Evolutionary conservation across 2,329 filamentous ascomycete species (phyloP).

Genomic region (Tolypocladium inflatum): DNA sequence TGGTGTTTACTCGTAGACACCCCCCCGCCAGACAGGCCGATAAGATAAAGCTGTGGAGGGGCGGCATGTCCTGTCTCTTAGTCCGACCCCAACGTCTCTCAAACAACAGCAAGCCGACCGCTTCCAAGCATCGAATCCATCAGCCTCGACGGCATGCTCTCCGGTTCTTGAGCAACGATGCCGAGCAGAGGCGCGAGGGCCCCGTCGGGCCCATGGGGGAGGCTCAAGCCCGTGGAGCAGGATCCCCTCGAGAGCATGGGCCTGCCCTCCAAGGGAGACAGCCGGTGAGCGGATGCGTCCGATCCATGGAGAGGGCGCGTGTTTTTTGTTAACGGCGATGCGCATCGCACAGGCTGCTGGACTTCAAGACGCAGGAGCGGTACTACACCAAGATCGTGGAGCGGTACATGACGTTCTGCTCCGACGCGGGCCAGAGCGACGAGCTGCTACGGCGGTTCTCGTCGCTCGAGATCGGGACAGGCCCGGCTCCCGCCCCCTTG

Average conservation of each 20-base stretch:
- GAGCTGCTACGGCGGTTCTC: constrained; percentile 69
- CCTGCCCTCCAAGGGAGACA: constrained; percentile 85
- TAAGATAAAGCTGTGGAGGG: background rate
- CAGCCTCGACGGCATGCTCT: background rate
- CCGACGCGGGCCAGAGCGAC: constrained; percentile 58
- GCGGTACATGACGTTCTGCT: constrained; percentile 84
- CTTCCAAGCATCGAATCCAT: background rate
- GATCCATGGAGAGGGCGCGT: background rate
- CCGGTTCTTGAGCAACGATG: background rate
- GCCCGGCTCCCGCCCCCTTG: background rate
- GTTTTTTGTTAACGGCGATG: background rate
- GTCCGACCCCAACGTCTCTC: background rate
- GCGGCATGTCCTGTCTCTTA: too few relatives aligned
- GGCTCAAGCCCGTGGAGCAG: constrained; percentile 62
- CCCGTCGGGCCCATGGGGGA: constrained; percentile 51
- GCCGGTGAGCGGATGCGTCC: constrained; percentile 43
- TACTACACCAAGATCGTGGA: constrained; percentile 85
- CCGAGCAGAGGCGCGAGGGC: constrained; percentile 18
- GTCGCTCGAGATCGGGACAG: constrained; percentile 34
- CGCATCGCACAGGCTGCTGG: constrained; percentile 46
- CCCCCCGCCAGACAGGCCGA: background rate
- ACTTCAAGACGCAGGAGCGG: constrained; percentile 68
- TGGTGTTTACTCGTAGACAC: too few relatives aligned
- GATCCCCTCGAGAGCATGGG: constrained; percentile 77
- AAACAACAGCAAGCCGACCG: background rate